phyloP scores from a whole-genome alignment of 495 filamentous ascomycete species.

The Xylaria venustula region DNA sequence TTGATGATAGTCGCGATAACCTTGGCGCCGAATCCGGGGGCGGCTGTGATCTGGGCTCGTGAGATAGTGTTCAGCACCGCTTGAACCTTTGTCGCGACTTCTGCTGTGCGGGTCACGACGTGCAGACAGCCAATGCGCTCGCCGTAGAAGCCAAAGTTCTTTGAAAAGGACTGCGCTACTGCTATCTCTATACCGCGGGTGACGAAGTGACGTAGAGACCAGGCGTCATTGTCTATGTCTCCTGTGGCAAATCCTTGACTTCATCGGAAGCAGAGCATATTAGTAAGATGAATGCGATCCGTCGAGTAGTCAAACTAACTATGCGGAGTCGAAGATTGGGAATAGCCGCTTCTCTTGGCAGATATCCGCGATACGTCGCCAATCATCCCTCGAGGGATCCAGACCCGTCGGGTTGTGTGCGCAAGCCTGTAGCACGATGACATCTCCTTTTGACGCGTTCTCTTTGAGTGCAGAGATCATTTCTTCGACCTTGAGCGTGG shows the following conservation, averaged over 20 bases:
- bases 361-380: conserved; percentile 51
- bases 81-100: conserved; percentile 33
- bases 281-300: not conserved
- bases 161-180: conserved; percentile 54
- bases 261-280: not conserved
- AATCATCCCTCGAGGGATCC: conserved; percentile 53
- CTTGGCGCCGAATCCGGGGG: conserved; percentile 47
- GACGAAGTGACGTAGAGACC: conserved; percentile 52
- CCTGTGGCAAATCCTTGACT: conserved; percentile 56
- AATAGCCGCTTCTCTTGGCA: conserved; percentile 51
- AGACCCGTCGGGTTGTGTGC: conserved; percentile 58
- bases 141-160: conserved; percentile 58
- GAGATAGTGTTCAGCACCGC: conserved; percentile 45
- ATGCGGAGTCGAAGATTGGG: conserved; percentile 58
- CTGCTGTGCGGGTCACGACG: conserved; percentile 36
- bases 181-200: conserved; percentile 41
- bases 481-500: conserved; percentile 24
- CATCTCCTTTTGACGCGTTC: conserved; percentile 40
- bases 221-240: conserved; percentile 50
- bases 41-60: conserved; percentile 47
- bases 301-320: conserved; percentile 16
- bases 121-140: conserved; percentile 53
- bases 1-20: conserved; percentile 52
- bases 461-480: conserved; percentile 20
- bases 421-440: conserved; percentile 52